Conservation (phyloP, 345 rosid genomes). For the Bruguiera parviflora region DNA sequence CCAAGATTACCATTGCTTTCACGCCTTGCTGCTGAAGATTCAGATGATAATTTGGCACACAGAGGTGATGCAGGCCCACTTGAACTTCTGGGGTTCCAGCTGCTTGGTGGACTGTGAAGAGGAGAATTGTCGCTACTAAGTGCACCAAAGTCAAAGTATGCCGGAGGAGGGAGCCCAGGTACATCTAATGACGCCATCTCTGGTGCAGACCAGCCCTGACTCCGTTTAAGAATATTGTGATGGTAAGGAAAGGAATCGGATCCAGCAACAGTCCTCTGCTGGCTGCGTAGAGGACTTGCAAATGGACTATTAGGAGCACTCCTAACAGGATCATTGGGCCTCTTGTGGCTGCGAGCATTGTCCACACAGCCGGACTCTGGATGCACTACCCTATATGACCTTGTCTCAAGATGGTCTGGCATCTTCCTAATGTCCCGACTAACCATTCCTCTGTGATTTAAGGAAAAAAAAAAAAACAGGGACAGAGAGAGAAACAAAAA, state of each 20-base stretch:
- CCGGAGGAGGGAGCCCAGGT: constrained; percentile 56
- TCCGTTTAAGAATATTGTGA: constrained; percentile 37
- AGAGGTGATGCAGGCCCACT: constrained; percentile 54
- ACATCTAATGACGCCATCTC: constrained; percentile 57
- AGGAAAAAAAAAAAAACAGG: background rate
- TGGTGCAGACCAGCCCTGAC: constrained; percentile 79
- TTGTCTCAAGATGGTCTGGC: constrained; percentile 34
- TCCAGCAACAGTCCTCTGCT: constrained; percentile 38
- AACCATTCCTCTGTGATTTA: constrained; percentile 32
- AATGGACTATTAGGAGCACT: constrained; percentile 69
- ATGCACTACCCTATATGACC: constrained; percentile 16
- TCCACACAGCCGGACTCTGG: constrained; percentile 29
- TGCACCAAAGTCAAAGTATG: constrained; percentile 42
- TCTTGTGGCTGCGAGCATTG: constrained; percentile 34
- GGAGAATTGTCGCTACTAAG: constrained; percentile 67
- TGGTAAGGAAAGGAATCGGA: constrained; percentile 38
- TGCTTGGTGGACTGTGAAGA: constrained; percentile 57
- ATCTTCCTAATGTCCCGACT: constrained; percentile 33
- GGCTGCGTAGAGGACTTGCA: constrained; percentile 56
- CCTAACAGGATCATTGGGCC: constrained; percentile 44
- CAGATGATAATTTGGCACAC: constrained; percentile 41
- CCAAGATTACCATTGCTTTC: constrained; percentile 36
- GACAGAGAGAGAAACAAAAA: too few species aligned
- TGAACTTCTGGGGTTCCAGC: constrained; percentile 38
- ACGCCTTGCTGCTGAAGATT: constrained; percentile 33